Evolutionary conservation across 1,284 basidiomycete genomes (phyloP).

Genomic region (Acaromyces ingoldii): DNA sequence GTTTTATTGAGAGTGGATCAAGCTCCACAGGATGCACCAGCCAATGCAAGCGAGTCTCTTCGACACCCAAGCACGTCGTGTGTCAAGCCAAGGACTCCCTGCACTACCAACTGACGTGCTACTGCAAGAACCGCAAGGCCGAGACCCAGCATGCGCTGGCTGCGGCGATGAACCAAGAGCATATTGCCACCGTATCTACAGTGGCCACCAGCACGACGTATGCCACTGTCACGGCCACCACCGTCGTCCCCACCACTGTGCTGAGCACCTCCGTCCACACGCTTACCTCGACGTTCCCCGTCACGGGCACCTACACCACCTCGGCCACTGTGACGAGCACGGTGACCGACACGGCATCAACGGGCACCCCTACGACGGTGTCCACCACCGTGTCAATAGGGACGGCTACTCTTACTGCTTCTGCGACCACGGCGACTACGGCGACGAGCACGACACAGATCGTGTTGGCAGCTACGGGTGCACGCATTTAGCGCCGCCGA

Average conservation of each 20-base stretch:
- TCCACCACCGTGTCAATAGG: neutral
- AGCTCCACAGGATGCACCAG: neutral
- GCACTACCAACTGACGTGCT: constrained; percentile 1
- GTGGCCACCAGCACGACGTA: neutral
- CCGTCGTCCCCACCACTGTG: neutral
- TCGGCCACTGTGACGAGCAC: neutral
- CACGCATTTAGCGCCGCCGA: neutral
- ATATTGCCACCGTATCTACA: neutral
- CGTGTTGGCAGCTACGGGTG: neutral
- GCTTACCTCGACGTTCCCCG: neutral
- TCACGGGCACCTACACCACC: neutral
- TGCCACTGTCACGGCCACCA: neutral
- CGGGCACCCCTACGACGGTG: neutral
- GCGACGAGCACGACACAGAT: constrained; percentile 1
- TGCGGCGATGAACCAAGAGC: neutral
- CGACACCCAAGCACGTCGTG: neutral
- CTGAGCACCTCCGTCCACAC: neutral
- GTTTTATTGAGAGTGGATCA: too few species aligned
- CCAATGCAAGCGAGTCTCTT: neutral
- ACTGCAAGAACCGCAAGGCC: neutral
- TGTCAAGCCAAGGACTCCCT: neutral
- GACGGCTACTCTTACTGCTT: neutral
- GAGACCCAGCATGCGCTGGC: neutral
- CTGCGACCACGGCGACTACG: neutral
- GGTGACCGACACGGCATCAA: neutral